These are phyloP conservation scores for Suillus americanus DNA, from an alignment of 768 basidiomycete species.

Conservation along the genomic window DNA sequence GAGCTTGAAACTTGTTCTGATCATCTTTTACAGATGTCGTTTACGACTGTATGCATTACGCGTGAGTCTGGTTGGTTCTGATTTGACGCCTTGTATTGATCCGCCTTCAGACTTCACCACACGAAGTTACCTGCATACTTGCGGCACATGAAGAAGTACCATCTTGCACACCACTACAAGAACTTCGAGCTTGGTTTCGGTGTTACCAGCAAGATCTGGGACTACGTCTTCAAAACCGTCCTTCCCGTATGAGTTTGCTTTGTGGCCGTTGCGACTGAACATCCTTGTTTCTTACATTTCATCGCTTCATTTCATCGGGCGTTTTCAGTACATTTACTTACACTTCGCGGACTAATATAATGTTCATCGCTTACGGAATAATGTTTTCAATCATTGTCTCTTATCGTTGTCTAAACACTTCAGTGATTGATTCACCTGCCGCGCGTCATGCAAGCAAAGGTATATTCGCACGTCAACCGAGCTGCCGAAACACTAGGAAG, in stretches of 20 bases:
- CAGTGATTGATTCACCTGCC: neutral
- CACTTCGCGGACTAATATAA: neutral
- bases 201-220: conserved; percentile 97
- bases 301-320: neutral
- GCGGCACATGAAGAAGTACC: conserved; percentile 94
- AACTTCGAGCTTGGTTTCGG: conserved; percentile 98
- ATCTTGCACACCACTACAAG: conserved; percentile 97
- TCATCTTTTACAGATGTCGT: conserved; percentile 54
- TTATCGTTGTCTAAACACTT: neutral
- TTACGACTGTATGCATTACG: conserved; percentile 93
- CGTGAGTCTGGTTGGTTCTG: conserved; percentile 46
- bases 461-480: too few relatives aligned
- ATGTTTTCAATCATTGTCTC: neutral
- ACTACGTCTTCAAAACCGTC: conserved; percentile 84
- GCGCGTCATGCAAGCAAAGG: too few relatives aligned
- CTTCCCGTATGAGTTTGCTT: conserved; percentile 50
- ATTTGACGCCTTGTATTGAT: conserved; percentile 11
- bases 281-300: neutral
- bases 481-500: too few relatives aligned
- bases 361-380: neutral
- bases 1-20: conserved; percentile 5
- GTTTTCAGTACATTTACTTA: neutral
- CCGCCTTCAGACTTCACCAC: conserved; percentile 67
- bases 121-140: conserved; percentile 83
- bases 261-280: neutral